Conservation (phyloP, 1,139 yeast genomes). For the Wickerhamiella infanticola region DNA sequence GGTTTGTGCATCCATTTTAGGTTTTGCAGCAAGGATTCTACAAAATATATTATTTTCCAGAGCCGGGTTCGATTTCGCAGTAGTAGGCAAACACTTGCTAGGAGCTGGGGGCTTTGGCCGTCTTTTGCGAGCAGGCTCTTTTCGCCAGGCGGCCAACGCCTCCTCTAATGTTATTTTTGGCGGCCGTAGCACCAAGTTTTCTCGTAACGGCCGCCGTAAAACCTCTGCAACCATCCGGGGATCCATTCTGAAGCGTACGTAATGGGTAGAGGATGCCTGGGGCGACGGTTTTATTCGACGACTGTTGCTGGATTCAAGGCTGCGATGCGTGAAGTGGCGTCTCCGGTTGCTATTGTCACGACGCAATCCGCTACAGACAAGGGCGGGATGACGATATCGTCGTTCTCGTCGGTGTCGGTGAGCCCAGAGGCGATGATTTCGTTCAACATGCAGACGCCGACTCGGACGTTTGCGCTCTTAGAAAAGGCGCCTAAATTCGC, state of each 20-base stretch:
- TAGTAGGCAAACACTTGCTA: not conserved
- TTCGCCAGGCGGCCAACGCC: slow-evolving; percentile 1
- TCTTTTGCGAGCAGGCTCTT: not conserved
- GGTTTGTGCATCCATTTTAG: slow-evolving; percentile 18
- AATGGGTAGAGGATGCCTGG: not conserved
- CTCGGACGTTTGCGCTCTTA: slow-evolving; percentile 52
- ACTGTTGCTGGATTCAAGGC: slow-evolving; percentile 1
- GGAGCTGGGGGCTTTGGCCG: not conserved
- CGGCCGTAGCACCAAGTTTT: slow-evolving; percentile 2
- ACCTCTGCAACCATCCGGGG: not conserved
- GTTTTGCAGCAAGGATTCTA: slow-evolving; percentile 19
- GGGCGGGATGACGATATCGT: slow-evolving; percentile 63
- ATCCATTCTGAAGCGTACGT: not conserved
- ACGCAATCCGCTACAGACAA: slow-evolving; percentile 15
- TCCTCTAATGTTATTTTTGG: slow-evolving; percentile 5
- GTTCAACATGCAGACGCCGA: slow-evolving; percentile 71
- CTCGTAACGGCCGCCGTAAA: not conserved
- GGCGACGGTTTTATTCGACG: not conserved
- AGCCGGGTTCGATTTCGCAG: slow-evolving; percentile 1
- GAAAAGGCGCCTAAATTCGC: slow-evolving; percentile 44
- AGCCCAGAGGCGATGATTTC: slow-evolving; percentile 60
- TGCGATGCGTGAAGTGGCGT: slow-evolving; percentile 12
- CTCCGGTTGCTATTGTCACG: slow-evolving; percentile 14
- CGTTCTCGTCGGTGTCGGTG: slow-evolving; percentile 63
- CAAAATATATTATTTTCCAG: slow-evolving; percentile 18